These are phyloP conservation scores for Suhomyces ambrosiae DNA, from an alignment of 1,139 yeast species.

Conservation along the genomic window DNA sequence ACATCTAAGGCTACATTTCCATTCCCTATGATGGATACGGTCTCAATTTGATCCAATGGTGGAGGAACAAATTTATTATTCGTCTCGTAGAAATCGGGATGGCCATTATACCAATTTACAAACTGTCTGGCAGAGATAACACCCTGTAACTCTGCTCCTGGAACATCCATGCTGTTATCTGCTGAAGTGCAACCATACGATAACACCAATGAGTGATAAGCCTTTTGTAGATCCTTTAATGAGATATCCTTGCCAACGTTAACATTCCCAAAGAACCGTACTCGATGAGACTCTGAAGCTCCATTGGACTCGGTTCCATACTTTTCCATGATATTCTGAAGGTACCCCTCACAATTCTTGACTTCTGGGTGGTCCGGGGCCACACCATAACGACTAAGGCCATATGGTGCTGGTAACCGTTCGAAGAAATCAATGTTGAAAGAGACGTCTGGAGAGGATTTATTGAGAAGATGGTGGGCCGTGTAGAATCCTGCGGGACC, in stretches of 20 bases:
- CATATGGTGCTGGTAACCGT: conserved; percentile 85
- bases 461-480: conserved; percentile 69
- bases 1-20: conserved; percentile 98
- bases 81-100: conserved; percentile 55
- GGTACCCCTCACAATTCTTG: conserved; percentile 82
- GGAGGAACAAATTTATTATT: conserved; percentile 40
- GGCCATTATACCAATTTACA: conserved; percentile 96
- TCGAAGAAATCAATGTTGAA: conserved; percentile 71
- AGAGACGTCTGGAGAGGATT: conserved; percentile 32
- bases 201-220: conserved; percentile 72
- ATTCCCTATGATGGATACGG: conserved; percentile 86
- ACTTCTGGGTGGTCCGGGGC: conserved; percentile 99
- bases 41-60: conserved; percentile 58
- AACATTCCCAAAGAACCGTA: conserved; percentile 77
- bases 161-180: conserved; percentile 58
- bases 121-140: conserved; percentile 84
- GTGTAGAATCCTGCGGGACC: conserved; percentile 98
- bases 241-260: conserved; percentile 59
- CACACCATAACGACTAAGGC: conserved; percentile 91
- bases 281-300: conserved; percentile 21
- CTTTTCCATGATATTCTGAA: conserved; percentile 59
- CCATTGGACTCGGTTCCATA: conserved; percentile 13
- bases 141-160: conserved; percentile 63
- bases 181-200: conserved; percentile 78
- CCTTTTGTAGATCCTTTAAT: conserved; percentile 49